Evolutionary conservation across 805 yeast species (phyloP), one percentile per base, ranked within the genome.

Genomic region (Lipomyces chichibuensis): DNA sequence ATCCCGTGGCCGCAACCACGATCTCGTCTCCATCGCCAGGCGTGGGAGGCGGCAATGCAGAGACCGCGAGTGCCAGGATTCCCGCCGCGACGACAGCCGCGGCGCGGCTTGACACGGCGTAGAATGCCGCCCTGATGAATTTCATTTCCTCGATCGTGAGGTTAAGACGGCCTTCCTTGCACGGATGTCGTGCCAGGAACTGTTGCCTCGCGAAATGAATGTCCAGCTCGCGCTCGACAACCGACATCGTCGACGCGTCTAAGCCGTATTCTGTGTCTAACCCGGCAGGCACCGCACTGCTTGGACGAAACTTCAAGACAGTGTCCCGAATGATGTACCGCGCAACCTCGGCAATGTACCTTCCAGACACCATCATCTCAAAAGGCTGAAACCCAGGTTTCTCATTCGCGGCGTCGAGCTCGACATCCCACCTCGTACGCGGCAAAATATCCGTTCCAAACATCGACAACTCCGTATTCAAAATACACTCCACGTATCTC

Each of bases 391-490:
- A 91, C 3, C 96, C 97, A 29, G 87, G 88, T 74, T 88, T 88
- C 23, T 92, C 82, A 25, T 79, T 77, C 69, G 83, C 84, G 27
- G 60, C 65, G 74, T 92, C 97, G 67, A 92, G 86, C 52, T 81
- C 82, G 49, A 79, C 77, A 78, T 92, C 98, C 79, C 90, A 92
- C 68, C 85, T 84, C 0, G 97, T 89, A 37, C 82, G 84, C 68
- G 97, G 97, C 66, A 92, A 79, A 52, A 90, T 81, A 7, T 11
- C 33, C 20, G 63, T 63, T 73, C 90, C 88, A 74, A 91, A 91
- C 65, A 96, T 90, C 67, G 97, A 97, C 90, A 96, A 89, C 80
- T 92, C 97, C 51, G 96, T 91, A 79, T 92, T 92, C 71, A 92
- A 84, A 70, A 91, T 88, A 92, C 91, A 90, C 13, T 68, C 64